Percentiles rank a stretch among this genome's conserved stretches.
Evolutionary conservation across 1,139 yeast species (phyloP).

Genomic region (Saccharomyces hybrid): DNA sequence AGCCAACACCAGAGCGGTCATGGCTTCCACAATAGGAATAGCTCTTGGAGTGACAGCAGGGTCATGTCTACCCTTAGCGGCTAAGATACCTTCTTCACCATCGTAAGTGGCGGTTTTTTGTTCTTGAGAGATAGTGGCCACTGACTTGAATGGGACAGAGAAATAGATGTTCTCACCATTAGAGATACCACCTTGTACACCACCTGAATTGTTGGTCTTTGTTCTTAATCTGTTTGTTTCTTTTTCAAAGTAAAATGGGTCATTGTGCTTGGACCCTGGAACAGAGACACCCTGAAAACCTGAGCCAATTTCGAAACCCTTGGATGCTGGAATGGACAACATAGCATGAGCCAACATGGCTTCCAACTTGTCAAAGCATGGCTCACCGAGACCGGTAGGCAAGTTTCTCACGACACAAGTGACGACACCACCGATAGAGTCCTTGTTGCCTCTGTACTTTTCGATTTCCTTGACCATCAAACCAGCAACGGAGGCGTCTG

Average conservation of each 20-base stretch:
- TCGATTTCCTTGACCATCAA: slow-evolving; percentile 85
- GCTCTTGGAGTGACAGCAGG: slow-evolving; percentile 99
- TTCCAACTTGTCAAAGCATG: slow-evolving; percentile 93
- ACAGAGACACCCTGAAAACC: slow-evolving; percentile 86
- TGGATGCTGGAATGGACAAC: slow-evolving; percentile 95
- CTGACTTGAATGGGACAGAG: slow-evolving; percentile 94
- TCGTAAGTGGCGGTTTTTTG: slow-evolving; percentile 84
- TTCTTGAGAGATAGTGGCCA: slow-evolving; percentile 93
- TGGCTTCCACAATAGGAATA: slow-evolving; percentile 95
- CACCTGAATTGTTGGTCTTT: slow-evolving; percentile 87
- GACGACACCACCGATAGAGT: slow-evolving; percentile 95
- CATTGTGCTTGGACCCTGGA: slow-evolving; percentile 93
- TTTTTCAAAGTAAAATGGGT: slow-evolving; percentile 61
- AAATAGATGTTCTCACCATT: slow-evolving; percentile 94
- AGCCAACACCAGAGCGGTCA: slow-evolving; percentile 89
- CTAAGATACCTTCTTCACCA: slow-evolving; percentile 78
- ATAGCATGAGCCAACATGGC: slow-evolving; percentile 94
- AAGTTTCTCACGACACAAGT: slow-evolving; percentile 93
- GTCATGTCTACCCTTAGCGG: slow-evolving; percentile 97
- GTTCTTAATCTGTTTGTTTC: slow-evolving; percentile 62
- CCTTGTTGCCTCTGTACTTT: slow-evolving; percentile 76
- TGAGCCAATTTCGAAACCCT: slow-evolving; percentile 95
- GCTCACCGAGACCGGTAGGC: slow-evolving; percentile 95
- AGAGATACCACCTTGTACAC: slow-evolving; percentile 95
- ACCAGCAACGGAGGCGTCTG: slow-evolving; percentile 63